Base-by-base conservation (phyloP, 2,329 filamentous ascomycete species). In the Xylariaceae sp. region DNA sequence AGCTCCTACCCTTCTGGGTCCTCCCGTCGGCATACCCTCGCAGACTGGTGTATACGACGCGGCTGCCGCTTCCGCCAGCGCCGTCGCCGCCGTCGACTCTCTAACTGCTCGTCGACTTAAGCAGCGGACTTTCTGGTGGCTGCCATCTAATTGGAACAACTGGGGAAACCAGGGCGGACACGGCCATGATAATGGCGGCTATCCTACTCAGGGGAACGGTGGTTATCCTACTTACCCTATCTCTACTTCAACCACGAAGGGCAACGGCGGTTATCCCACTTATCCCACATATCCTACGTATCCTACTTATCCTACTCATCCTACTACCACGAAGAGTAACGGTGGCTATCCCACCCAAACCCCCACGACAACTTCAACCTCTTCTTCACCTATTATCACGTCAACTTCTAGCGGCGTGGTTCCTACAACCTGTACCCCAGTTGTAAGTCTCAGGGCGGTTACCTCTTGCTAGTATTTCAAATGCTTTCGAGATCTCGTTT, bases 391-490 rank as follows among this genome's bases (percentile, higher is more conserved):
- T 5, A 35, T 29, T 20, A 8, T 15, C 42, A 24, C 27, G 18
- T 9, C 42, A 7, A 35, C 42, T 18, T 23, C 42, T 35, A 42
- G 16, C 30, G 42, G 42, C 42, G 18, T 46, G 11, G 42, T 46
- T 9, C 42, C 42, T 5, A 32, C 42, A 3, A 33, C 29, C 9
- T 46, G 42, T 18, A 46, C 42, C 9, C 42, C 42, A 11, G 42
- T 46, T 16, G 36, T 39, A 23, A 39, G 36, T 16, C 4, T 3
- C 11, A 15, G 3, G 11, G 30, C 16, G 16, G 16, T 15, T 33
- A 11, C 11, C 3, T 20, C 13, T 39, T 39, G 36, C 20, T 15
- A 8, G 6, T 11, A 20, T n/a, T n/a, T n/a, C n/a, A n/a, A n/a
- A n/a, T n/a, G n/a, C n/a, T n/a, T n/a, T n/a, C n/a, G n/a, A n/a